Percentiles rank a stretch among this genome's conserved stretches.
Conservation (phyloP, 2,329 filamentous ascomycete genomes). For the Chaetomiaceae sp. region DNA sequence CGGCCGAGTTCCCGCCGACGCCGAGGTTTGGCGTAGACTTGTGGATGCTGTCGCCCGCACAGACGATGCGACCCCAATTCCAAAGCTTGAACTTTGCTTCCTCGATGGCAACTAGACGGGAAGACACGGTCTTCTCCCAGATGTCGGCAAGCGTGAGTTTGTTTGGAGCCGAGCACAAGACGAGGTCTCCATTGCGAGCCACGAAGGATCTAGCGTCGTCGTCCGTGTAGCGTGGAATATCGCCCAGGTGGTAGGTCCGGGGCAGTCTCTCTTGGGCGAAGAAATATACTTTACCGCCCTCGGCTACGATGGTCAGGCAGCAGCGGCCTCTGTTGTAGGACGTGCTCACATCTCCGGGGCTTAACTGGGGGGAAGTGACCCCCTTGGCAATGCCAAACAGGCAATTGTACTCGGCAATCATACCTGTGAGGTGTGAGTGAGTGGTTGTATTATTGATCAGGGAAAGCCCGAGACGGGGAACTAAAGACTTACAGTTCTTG, state of each 20-base stretch:
- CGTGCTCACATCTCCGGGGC: slow-evolving; percentile 12
- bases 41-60: slow-evolving; percentile 21
- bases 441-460: too few relatives aligned
- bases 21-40: slow-evolving; percentile 23
- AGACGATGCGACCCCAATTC: slow-evolving; percentile 21
- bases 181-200: slow-evolving; percentile 10
- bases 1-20: slow-evolving; percentile 18
- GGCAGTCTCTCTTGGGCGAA: slow-evolving; percentile 18
- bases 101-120: slow-evolving; percentile 18
- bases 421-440: neutral
- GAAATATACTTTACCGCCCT: slow-evolving; percentile 18
- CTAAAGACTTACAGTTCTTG: slow-evolving; percentile 2
- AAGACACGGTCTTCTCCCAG: slow-evolving; percentile 14
- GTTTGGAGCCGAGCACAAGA: neutral
- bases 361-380: neutral
- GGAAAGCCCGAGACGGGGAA: too few relatives aligned
- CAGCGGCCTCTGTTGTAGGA: slow-evolving; percentile 10
- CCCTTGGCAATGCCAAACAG: slow-evolving; percentile 20
- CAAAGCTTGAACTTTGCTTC: slow-evolving; percentile 21
- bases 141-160: slow-evolving; percentile 14
- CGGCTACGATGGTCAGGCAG: neutral
- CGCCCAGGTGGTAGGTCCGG: slow-evolving; percentile 1
- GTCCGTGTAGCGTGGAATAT: slow-evolving; percentile 18
- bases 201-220: slow-evolving; percentile 15
- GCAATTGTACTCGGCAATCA: slow-evolving; percentile 20